Evolutionary conservation across 768 basidiomycete genomes (phyloP).

Genomic region (Xerocomus spinulosus): DNA sequence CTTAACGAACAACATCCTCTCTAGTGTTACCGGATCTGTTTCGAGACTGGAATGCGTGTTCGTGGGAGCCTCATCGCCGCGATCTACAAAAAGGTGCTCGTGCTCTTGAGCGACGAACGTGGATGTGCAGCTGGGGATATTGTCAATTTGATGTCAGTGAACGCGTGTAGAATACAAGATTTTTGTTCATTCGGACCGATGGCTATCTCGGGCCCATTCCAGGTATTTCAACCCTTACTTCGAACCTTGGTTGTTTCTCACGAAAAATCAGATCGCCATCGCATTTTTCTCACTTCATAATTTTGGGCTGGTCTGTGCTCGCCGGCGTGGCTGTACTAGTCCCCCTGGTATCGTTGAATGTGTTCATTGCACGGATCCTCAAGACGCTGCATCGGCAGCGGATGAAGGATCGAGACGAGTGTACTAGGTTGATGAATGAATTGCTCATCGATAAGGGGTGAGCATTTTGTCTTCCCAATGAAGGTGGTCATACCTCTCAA

Average conservation of each 20-base stretch:
- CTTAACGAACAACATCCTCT: neutral
- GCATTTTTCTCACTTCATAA: slow-evolving; percentile 89
- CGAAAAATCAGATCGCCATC: slow-evolving; percentile 55
- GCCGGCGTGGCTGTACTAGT: slow-evolving; percentile 87
- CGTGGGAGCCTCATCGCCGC: slow-evolving; percentile 81
- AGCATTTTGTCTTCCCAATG: neutral
- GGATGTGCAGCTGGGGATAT: slow-evolving; percentile 84
- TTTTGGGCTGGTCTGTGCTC: slow-evolving; percentile 89
- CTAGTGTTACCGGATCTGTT: slow-evolving; percentile 82
- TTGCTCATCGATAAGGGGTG: slow-evolving; percentile 83
- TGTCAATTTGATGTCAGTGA: slow-evolving; percentile 91
- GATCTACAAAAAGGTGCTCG: slow-evolving; percentile 83
- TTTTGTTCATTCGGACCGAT: slow-evolving; percentile 82
- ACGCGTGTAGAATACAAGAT: slow-evolving; percentile 74
- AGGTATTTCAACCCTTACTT: slow-evolving; percentile 39
- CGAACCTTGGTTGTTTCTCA: neutral
- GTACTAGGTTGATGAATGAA: slow-evolving; percentile 88
- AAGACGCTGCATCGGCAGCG: slow-evolving; percentile 80
- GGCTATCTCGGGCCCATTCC: slow-evolving; percentile 78
- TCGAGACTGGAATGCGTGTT: slow-evolving; percentile 86
- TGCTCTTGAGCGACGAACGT: slow-evolving; percentile 82
- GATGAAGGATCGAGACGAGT: slow-evolving; percentile 89
- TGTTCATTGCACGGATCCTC: slow-evolving; percentile 61
- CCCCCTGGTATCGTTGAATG: slow-evolving; percentile 70
- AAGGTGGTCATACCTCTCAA: neutral